These are phyloP conservation scores for Gymnopilus junonius DNA, from an alignment of 768 basidiomycete genomes.

Conservation along the genomic window DNA sequence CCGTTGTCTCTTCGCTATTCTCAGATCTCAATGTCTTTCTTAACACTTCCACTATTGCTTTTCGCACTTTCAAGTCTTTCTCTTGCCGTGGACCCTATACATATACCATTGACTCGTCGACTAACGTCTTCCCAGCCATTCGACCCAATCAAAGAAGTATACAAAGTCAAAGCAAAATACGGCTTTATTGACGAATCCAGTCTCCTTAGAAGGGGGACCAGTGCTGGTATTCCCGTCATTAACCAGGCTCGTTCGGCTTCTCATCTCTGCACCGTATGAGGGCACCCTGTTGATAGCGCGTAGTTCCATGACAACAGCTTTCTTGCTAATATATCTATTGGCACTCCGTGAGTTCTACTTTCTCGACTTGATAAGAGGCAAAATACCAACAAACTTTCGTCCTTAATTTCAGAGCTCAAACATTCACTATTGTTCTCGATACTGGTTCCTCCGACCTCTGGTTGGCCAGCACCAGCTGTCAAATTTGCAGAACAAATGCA, in stretches of 20 bases:
- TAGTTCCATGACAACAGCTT: constrained; percentile 63
- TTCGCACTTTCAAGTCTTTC: constrained; percentile 30
- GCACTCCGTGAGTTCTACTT: constrained; percentile 57
- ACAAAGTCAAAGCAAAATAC: constrained; percentile 53
- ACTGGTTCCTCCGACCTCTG: constrained; percentile 95
- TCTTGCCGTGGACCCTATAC: constrained; percentile 44
- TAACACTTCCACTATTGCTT: constrained; percentile 28
- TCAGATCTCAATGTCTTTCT: constrained; percentile 11
- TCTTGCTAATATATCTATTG: constrained; percentile 56
- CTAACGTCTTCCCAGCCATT: constrained; percentile 27
- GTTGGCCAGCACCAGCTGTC: constrained; percentile 67
- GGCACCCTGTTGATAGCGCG: neutral
- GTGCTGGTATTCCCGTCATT: constrained; percentile 41
- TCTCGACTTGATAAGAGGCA: neutral
- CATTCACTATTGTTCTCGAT: constrained; percentile 83
- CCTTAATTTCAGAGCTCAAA: constrained; percentile 51
- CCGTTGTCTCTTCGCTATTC: neutral
- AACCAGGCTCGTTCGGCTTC: constrained; percentile 50
- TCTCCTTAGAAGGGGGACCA: constrained; percentile 37
- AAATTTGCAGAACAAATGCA: constrained; percentile 35
- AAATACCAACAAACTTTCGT: neutral
- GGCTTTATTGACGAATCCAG: constrained; percentile 26
- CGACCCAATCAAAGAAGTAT: constrained; percentile 41
- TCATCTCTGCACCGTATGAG: neutral
- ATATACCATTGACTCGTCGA: constrained; percentile 50